Evolutionary conservation across 768 basidiomycete genomes (phyloP), one percentile per base, ranked within the genome.

Genomic region (Collybia sp.): DNA sequence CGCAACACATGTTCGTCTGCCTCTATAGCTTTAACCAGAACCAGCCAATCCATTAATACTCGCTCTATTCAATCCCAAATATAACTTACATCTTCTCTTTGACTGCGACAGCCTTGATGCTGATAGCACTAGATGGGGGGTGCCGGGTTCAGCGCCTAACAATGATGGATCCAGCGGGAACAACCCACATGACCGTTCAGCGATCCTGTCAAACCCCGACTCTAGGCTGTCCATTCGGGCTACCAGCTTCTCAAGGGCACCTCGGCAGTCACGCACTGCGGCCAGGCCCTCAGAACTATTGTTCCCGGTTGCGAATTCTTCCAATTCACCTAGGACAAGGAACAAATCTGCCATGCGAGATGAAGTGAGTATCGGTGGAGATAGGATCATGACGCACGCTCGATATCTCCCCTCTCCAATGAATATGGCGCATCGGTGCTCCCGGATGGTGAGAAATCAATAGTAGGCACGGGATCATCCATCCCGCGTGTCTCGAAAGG

Each of bases 401-500:
- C 80, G 12, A 97, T 73, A 58, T 97, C 87, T 36, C 69, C 69
- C 49, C 82, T 69, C 50, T 85, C 83, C 9, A 97, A 63, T 0
- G 80, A 75, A 60, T 92, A 88, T 0, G 74, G 62, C 0, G 70
- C 68, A 36, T 91, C 85, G 11, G 66, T 68, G 44, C 72, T 78
- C 33, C 85, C 85, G 1, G 74, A 73, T 0, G 88, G 83, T 1
- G 85, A 82, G 57, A 93, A 85, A 55, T 93, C 92, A 52, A 93
- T 78, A 5, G 71, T 73, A 0, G 89, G 89, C 2, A 88, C 84
- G 1, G 83, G 70, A 51, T 87, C 88, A 31, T 90, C 86, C 79
- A 96, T 80, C 2, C 87, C 88, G 42, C 75, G 72, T 2, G 85
- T 77, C 32, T 88, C 85, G 60, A 93, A 97, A 0, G 96, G 96